Base-by-base conservation (phyloP, 495 filamentous ascomycete species). In the Pyrenula massariospora region DNA sequence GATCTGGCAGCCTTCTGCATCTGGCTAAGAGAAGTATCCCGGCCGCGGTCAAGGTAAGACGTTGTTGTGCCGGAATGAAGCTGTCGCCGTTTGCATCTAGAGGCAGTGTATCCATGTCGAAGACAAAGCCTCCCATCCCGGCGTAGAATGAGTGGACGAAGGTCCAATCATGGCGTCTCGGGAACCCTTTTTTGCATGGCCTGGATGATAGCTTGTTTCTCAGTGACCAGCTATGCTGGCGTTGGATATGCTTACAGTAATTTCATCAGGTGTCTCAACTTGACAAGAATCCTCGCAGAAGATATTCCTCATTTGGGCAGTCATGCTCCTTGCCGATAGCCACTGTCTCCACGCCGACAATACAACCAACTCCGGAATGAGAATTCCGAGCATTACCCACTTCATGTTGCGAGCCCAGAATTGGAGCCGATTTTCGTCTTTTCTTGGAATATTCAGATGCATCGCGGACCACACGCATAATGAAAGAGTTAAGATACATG, bases 121-220 rank as follows among this genome's bases (percentile, higher is more conserved):
- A 57, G 1, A 57, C 62, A 48, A 68, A 61, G 24, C 68, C 68
- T n/a, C 68, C 68, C 65, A 70, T 71, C 3, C 57, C 19, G 8
- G 58, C 61, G 54, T 65, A 71, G 23, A 60, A 62, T 22, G 58
- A 55, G 51, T 71, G 68, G 12, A 59, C 55, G 2, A 65, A 22
- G 2, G 68, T 67, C 68, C 66, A 70, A 15, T 42, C 31, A 15
- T 42, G 15, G 31, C 31, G 31, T 42, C 31, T 42, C 31, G 31
- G 15, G 31, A 15, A 42, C 15, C 15, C 8, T 42, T 42, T 5
- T 15, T 5, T 15, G 31, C 8, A 42, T 5, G 31, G 31, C 8
- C 31, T 42, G 31, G 31, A 42, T 42, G 31, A 42, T 42, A 15
- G 15, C 31, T n/a, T 50, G 53, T 8, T n/a, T 21, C 24, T 20